phyloP scores from a whole-genome alignment of 140 eudicot species.

The Ambrosia hybrid region DNA sequence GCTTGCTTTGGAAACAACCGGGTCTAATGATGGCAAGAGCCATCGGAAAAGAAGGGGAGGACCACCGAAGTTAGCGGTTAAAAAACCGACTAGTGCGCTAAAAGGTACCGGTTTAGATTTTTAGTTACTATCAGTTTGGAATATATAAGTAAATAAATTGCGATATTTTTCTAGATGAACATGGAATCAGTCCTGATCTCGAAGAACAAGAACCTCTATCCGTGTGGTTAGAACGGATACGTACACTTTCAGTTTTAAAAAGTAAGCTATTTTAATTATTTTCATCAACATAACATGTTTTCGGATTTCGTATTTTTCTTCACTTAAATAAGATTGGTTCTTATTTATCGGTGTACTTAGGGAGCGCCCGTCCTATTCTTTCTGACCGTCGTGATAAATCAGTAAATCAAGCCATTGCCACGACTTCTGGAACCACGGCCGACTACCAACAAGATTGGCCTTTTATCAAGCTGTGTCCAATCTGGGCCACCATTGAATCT shows the following conservation, averaged over 20 bases:
- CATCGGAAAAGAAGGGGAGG: background rate
- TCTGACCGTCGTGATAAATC: background rate
- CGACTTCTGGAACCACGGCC: background rate
- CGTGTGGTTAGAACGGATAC: conserved; percentile 27
- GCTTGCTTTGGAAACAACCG: background rate
- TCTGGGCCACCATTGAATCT: conserved; percentile 42
- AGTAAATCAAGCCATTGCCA: background rate
- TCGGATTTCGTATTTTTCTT: background rate
- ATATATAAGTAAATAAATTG: too few relatives aligned
- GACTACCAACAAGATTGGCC: conserved; percentile 26
- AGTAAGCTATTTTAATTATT: conserved; percentile 27
- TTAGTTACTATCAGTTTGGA: background rate
- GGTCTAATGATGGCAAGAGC: background rate
- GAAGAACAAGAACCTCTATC: conserved; percentile 33
- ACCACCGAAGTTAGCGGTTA: background rate
- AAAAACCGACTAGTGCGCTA: conserved; percentile 1
- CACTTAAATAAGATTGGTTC: background rate
- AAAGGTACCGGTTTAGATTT: conserved; percentile 11
- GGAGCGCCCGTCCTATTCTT: background rate
- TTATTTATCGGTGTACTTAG: background rate
- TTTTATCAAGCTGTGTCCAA: conserved; percentile 34
- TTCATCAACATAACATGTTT: background rate
- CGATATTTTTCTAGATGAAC: background rate
- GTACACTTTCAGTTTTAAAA: conserved; percentile 8
- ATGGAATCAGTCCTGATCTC: conserved; percentile 19